A percentile compares a stretch with the other conserved stretches of the same genome.
Evolutionary conservation across 495 filamentous ascomycete genomes (phyloP).

Genomic region (Penicillium chermesinum): DNA sequence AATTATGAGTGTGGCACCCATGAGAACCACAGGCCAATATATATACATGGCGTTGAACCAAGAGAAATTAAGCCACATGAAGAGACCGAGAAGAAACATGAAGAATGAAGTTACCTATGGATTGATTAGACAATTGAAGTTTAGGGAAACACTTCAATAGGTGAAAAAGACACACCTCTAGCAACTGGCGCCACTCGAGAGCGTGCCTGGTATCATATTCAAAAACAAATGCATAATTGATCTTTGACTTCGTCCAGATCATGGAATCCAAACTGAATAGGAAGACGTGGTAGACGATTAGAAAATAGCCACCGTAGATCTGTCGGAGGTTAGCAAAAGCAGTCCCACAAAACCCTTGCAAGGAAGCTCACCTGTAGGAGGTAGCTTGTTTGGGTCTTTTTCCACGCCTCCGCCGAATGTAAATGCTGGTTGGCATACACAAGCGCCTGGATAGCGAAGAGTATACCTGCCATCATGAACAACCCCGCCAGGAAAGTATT

Average conservation of each 20-base stretch:
- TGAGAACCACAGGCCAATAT: conserved; percentile 83
- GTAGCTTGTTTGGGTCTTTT: conserved; percentile 61
- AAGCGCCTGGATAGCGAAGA: conserved; percentile 71
- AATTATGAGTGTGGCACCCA: conserved; percentile 57
- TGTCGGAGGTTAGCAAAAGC: conserved; percentile 41
- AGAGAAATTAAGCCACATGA: conserved; percentile 85
- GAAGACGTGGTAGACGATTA: conserved; percentile 65
- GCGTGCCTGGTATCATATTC: conserved; percentile 85
- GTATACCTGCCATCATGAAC: conserved; percentile 64
- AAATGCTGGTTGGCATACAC: conserved; percentile 59
- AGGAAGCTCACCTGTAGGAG: conserved; percentile 56
- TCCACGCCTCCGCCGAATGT: conserved; percentile 34
- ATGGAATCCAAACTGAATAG: conserved; percentile 76
- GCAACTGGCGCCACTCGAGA: conserved; percentile 82
- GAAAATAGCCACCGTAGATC: conserved; percentile 82
- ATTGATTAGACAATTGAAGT: conserved; percentile 5
- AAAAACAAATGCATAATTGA: conserved; percentile 96
- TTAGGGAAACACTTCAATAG: neutral
- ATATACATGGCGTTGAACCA: conserved; percentile 66
- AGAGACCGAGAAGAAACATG: conserved; percentile 67
- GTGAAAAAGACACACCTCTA: conserved; percentile 48
- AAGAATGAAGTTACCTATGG: conserved; percentile 67
- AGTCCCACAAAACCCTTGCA: no score
- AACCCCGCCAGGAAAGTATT: conserved; percentile 76
- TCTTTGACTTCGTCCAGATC: conserved; percentile 74